Evolutionary conservation across 768 basidiomycete species (phyloP).

Genomic region (Mycena filopes): DNA sequence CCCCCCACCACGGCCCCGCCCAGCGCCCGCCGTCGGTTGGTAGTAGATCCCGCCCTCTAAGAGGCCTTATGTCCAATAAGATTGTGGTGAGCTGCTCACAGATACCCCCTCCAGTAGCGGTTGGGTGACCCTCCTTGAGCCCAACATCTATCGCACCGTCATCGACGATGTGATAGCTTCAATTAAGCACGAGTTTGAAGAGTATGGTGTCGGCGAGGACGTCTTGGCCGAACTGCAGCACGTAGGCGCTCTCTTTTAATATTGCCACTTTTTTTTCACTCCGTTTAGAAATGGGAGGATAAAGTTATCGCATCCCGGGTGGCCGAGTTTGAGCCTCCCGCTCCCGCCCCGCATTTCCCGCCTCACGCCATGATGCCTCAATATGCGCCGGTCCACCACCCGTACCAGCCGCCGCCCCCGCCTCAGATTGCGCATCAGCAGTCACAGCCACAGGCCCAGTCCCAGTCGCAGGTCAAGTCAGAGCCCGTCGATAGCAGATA

Average conservation of each 20-base stretch:
- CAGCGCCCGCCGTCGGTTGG: conserved; percentile 47
- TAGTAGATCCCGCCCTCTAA: conserved; percentile 38
- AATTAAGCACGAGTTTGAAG: conserved; percentile 95
- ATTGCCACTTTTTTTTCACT: conserved; percentile 31
- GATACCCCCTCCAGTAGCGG: conserved; percentile 66
- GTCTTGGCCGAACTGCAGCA: conserved; percentile 89
- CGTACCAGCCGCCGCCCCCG: conserved; percentile 58
- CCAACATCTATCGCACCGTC: conserved; percentile 88
- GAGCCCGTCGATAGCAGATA: conserved; percentile 80
- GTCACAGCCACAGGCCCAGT: conserved; percentile 39
- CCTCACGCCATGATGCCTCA: conserved; percentile 74
- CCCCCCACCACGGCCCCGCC: conserved; percentile 49
- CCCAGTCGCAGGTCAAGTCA: conserved; percentile 68
- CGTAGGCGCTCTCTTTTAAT: conserved; percentile 62
- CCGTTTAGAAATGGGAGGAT: conserved; percentile 90
- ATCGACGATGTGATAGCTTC: conserved; percentile 94
- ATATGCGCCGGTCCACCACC: conserved; percentile 61
- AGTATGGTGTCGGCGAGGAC: conserved; percentile 93
- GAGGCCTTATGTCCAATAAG: conserved; percentile 91
- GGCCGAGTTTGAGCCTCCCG: conserved; percentile 85
- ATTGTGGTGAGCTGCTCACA: conserved; percentile 94
- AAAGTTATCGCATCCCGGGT: conserved; percentile 95
- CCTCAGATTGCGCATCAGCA: conserved; percentile 49
- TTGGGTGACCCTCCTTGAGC: conserved; percentile 77
- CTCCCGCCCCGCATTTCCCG: conserved; percentile 55